Base-by-base conservation (phyloP, 495 filamentous ascomycete genomes). In the Penicillium tannophilum region DNA sequence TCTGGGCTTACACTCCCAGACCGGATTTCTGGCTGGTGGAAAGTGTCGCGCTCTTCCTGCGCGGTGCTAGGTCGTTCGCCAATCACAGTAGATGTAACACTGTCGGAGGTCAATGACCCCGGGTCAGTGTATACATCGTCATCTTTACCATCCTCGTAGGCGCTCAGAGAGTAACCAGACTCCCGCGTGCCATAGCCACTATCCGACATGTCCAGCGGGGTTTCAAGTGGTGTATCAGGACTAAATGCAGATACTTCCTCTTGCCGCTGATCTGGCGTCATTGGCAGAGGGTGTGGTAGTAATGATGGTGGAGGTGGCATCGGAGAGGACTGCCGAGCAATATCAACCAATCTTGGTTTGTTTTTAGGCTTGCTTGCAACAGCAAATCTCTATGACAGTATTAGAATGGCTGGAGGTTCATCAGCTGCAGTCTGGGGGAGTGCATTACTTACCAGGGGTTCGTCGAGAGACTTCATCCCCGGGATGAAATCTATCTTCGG, bases 161-260 rank as follows among this genome's bases (percentile, higher is more conserved):
- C 69, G n/a, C 67, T 57, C 8, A 73, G 54, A 0, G 69, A 75
- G 30, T 63, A 67, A 4, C 60, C 61, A 0, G 67, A 74, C 39
- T 65, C 64, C 4, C 72, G 69, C 17, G 70, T 73, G 2, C 60
- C 69, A 58, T 76, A 77, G 0, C 73, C 75, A 52, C 71, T 76
- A 33, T 79, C 74, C 9, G 73, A 73, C 59, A 72, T 68, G 20
- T 76, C 70, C 1, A 74, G 23, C 1, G 76, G 76, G 0, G 71
- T 79, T 17, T 79, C 74, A 20, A 74, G 53, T 7, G 76, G 76
- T 0, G 76, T 79, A 33, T 79, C 76, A 26, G 76, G 76, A 36
- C 76, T 79, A 47, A 79, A 79, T 14, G 74, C 76, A 16, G 76
- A 79, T 30, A 79, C 65, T 56, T 79, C 76, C 24, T 73, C 72